Percentiles rank a stretch among this genome's conserved stretches.
Conservation (phyloP, 2,329 filamentous ascomycete species). For the Penicillium crustosum region DNA sequence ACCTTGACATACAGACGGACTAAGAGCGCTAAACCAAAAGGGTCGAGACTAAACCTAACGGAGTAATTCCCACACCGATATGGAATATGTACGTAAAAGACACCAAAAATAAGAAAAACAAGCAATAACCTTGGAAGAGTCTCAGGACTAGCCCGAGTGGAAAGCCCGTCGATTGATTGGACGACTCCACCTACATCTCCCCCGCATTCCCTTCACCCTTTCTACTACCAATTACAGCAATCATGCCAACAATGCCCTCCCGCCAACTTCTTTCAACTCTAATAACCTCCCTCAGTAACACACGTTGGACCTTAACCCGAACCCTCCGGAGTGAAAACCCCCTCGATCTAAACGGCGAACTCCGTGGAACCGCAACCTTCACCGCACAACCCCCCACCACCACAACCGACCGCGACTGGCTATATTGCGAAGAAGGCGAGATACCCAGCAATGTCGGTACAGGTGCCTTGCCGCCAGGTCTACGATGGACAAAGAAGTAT, state of each 20-base stretch:
- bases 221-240: background rate
- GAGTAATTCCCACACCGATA: too few relatives aligned
- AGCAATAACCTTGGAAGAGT: background rate
- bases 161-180: background rate
- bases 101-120: background rate
- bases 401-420: constrained; percentile 31
- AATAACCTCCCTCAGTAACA: constrained; percentile 32
- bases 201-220: background rate
- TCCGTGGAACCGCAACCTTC: constrained; percentile 44
- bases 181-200: background rate
- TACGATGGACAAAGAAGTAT: constrained; percentile 45
- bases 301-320: constrained; percentile 40
- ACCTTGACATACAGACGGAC: too few relatives aligned
- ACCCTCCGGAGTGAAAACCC: constrained; percentile 44
- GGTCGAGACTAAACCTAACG: too few relatives aligned
- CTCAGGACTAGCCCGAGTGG: background rate
- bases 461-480: constrained; percentile 22
- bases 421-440: constrained; percentile 47
- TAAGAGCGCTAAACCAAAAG: too few relatives aligned
- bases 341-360: constrained; percentile 42
- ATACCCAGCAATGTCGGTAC: constrained; percentile 32
- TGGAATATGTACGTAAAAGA: background rate
- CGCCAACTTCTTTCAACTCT: constrained; percentile 24
- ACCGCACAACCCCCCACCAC: constrained; percentile 23
- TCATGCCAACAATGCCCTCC: constrained; percentile 14